Conservation (phyloP, 192 early-diverging fungal species). For the Haplosporangium gracile region DNA sequence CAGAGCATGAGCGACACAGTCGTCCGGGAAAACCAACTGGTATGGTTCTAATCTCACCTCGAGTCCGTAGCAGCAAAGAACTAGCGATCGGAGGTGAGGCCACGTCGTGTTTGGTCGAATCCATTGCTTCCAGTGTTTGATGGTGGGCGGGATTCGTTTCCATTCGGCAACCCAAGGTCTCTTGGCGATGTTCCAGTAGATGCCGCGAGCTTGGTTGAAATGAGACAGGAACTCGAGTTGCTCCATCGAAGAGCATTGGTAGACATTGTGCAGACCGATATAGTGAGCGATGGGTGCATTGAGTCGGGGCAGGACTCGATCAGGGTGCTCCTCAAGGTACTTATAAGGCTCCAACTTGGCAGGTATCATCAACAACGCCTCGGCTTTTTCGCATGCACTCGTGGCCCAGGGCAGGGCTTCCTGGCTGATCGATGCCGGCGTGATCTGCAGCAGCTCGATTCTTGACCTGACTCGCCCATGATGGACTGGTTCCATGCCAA, state of each 20-base stretch:
- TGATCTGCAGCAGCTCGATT: conserved; percentile 7
- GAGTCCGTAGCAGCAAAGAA: background rate
- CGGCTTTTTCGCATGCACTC: background rate
- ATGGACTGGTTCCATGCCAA: background rate
- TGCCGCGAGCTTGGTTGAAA: background rate
- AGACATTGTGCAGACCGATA: conserved; percentile 10
- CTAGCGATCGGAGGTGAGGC: conserved; percentile 2
- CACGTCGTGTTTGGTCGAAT: background rate
- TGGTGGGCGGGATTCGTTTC: background rate
- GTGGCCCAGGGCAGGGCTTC: background rate
- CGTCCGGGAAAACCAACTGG: conserved; percentile 10
- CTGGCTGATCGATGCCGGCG: conserved; percentile 2
- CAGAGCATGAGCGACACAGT: conserved; percentile 10
- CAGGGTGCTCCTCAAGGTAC: background rate
- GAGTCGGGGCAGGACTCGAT: background rate
- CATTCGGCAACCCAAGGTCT: background rate
- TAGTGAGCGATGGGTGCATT: background rate
- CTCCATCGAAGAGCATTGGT: background rate
- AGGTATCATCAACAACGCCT: conserved; percentile 4
- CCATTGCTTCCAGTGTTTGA: conserved; percentile 11
- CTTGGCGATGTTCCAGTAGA: conserved; percentile 14
- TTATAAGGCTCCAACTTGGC: background rate
- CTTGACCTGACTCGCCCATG: background rate
- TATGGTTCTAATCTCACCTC: background rate
- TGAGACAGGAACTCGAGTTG: conserved; percentile 12